Base-by-base conservation (phyloP, 2,329 filamentous ascomycete genomes). In the Colletotrichum falcatum region DNA sequence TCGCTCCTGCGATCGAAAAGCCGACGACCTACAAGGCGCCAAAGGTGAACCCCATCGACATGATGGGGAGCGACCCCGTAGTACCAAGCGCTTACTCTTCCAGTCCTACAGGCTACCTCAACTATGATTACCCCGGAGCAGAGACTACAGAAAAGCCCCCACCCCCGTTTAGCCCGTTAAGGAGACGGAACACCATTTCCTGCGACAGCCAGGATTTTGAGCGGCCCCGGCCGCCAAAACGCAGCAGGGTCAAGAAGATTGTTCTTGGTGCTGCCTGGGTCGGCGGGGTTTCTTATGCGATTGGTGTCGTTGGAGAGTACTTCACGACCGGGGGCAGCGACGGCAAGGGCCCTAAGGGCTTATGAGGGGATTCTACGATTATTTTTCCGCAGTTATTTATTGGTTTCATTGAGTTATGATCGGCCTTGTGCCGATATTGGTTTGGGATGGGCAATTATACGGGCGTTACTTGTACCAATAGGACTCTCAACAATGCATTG, bases 51-150 rank as follows among this genome's bases (percentile, higher is more conserved):
- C 89, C 90, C 0, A 89, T 92, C 63, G 86, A 88, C 74, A 84
- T 86, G 83, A 87, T 84, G 76, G 83, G 84, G 56, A 81, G 78
- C 65, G 75, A 79, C 5, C 75, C 78, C 5, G 79, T 82, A 14
- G 76, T 79, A 4, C 79, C 83, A 2, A 81, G 82, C 8, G 86
- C 87, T 6, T 88, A 87, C 62, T 91, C 90, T 76, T 88, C 89
- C 23, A 90, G 87, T 42, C 89, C 90, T 1, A 91, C 89, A 1
- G 90, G 89, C 0, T 92, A 90, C 74, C 87, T 91, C 53, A 91
- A 90, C 73, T 88, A 90, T 73, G 87, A 90, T 71, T 70, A 79
- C 53, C 81, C 77, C 46, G 74, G 75, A 46, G 73, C 77, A 14
- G 79, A 81, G 26, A 64, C 75, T 18, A 35, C 63, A 44, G 69